phyloP scores from a whole-genome alignment of 2,329 filamentous ascomycete genomes.

The Pleoardoris graminearum region DNA sequence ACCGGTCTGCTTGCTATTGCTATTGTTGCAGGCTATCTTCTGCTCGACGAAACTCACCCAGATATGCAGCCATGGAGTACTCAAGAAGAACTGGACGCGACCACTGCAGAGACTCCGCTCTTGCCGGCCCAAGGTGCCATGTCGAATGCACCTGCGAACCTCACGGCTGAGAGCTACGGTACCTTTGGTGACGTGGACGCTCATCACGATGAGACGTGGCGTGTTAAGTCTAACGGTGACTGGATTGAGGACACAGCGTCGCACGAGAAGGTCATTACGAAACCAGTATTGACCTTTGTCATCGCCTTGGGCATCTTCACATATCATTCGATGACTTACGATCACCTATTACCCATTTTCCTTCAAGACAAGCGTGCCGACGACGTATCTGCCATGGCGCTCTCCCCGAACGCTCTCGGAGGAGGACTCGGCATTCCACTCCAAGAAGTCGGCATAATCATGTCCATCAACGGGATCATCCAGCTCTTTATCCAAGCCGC shows the following conservation, averaged over 20 bases:
- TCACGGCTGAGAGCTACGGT: constrained; percentile 78
- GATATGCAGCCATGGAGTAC: constrained; percentile 66
- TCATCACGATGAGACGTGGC: constrained; percentile 58
- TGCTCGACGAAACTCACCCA: constrained; percentile 87
- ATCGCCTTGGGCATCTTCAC: constrained; percentile 87
- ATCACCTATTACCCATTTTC: constrained; percentile 90
- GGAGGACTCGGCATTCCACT: constrained; percentile 69
- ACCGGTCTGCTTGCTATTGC: constrained; percentile 74
- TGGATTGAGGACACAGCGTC: constrained; percentile 31
- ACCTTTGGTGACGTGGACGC: constrained; percentile 66
- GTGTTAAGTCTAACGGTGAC: constrained; percentile 53
- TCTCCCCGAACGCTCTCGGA: constrained; percentile 40
- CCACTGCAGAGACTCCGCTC: constrained; percentile 69
- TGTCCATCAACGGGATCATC: constrained; percentile 71
- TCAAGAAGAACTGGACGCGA: constrained; percentile 44
- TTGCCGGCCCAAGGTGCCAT: constrained; percentile 75
- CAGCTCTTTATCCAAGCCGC: constrained; percentile 74
- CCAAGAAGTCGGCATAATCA: constrained; percentile 68
- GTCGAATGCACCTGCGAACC: constrained; percentile 71
- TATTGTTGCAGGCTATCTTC: constrained; percentile 76
- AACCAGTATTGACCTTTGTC: constrained; percentile 73
- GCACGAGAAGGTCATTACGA: constrained; percentile 58
- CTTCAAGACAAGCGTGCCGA: constrained; percentile 71
- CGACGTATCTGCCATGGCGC: constrained; percentile 34
- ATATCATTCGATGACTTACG: constrained; percentile 94